Conservation (phyloP, 1,139 yeast genomes). For the Blastobotrys niveus region DNA sequence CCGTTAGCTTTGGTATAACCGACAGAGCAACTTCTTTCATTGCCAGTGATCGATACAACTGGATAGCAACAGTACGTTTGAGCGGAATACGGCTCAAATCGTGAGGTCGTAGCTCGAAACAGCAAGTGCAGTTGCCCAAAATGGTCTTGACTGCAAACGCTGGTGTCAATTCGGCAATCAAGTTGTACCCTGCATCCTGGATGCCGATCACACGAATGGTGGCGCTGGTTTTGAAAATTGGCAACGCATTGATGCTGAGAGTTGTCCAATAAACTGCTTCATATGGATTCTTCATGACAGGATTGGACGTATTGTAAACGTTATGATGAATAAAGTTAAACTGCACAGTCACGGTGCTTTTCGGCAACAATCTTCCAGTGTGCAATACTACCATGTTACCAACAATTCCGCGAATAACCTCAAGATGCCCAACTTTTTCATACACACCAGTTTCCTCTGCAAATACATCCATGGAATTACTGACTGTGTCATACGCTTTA, state of each 20-base stretch:
- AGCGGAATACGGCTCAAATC: slow-evolving; percentile 9
- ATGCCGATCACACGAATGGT: neutral
- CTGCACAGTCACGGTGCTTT: neutral
- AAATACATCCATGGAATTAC: slow-evolving; percentile 1
- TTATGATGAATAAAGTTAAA: neutral
- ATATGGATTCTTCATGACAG: slow-evolving; percentile 1
- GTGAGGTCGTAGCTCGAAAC: neutral
- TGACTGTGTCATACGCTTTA: neutral
- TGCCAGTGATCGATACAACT: slow-evolving; percentile 8
- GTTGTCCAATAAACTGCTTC: slow-evolving; percentile 2
- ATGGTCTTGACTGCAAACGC: slow-evolving; percentile 1
- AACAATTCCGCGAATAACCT: slow-evolving; percentile 3
- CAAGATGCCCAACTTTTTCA: slow-evolving; percentile 3
- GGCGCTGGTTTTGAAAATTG: neutral
- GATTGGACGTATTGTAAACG: neutral
- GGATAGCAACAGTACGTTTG: slow-evolving; percentile 9
- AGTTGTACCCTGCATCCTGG: neutral
- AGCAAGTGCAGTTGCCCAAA: neutral
- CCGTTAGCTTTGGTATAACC: neutral
- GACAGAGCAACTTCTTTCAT: slow-evolving; percentile 8
- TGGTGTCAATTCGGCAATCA: slow-evolving; percentile 2
- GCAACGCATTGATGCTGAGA: neutral
- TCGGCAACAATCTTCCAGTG: slow-evolving; percentile 4
- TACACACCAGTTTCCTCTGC: neutral
- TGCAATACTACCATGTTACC: slow-evolving; percentile 2